Conservation (phyloP, 345 rosid genomes). For the Moricandia moricandioides region DNA sequence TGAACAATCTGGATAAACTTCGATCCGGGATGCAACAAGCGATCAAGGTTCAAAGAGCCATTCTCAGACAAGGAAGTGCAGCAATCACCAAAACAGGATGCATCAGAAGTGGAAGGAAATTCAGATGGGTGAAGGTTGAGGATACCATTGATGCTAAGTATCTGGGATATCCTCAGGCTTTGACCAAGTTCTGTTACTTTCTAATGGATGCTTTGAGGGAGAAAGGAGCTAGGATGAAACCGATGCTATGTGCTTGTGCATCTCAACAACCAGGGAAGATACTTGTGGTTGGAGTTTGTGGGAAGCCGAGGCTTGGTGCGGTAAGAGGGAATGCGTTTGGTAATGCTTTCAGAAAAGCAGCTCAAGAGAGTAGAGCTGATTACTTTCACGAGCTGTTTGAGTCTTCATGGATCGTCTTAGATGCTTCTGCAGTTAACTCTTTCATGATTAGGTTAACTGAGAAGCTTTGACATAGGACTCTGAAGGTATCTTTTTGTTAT, state of each 20-base stretch:
- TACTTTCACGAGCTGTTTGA: conserved; percentile 94
- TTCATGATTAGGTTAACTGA: conserved; percentile 88
- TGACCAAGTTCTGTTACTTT: conserved; percentile 92
- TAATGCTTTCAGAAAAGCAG: conserved; percentile 78
- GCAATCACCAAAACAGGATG: conserved; percentile 81
- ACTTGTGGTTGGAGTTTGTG: conserved; percentile 86
- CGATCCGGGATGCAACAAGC: conserved; percentile 92
- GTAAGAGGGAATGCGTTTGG: conserved; percentile 92
- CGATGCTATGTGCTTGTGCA: conserved; percentile 80
- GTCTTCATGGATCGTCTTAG: conserved; percentile 94
- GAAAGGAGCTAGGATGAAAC: conserved; percentile 91
- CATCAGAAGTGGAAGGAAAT: conserved; percentile 86
- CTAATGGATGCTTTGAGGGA: conserved; percentile 96
- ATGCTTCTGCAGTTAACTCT: conserved; percentile 69
- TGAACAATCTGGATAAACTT: conserved; percentile 69
- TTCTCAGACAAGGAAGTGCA: conserved; percentile 90
- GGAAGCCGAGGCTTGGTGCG: conserved; percentile 92
- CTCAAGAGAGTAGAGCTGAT: conserved; percentile 73
- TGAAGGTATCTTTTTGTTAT: background rate
- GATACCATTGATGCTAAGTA: conserved; percentile 71
- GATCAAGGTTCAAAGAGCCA: conserved; percentile 81
- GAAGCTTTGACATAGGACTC: conserved; percentile 51
- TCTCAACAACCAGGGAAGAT: conserved; percentile 67
- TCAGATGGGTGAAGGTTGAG: conserved; percentile 93
- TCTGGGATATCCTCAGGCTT: conserved; percentile 90